Evolutionary conservation across 768 basidiomycete species (phyloP).

Genomic region (Lentinula guzmanii): DNA sequence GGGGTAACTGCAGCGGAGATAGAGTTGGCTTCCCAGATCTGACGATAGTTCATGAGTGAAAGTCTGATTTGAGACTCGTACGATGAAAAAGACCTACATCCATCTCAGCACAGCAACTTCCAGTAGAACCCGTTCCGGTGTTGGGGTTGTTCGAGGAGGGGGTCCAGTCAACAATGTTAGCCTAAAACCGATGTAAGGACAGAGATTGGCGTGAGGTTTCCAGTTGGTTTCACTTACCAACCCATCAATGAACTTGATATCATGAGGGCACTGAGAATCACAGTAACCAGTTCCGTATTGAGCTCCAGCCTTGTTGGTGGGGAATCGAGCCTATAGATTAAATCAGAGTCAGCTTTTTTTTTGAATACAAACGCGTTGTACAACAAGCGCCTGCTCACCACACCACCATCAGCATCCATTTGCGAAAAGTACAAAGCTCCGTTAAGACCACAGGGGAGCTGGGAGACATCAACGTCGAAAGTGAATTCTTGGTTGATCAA

Average conservation of each 20-base stretch:
- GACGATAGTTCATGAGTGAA: not conserved
- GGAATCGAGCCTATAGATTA: constrained; percentile 19
- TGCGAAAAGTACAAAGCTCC: constrained; percentile 41
- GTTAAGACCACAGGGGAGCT: constrained; percentile 42
- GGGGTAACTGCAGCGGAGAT: constrained; percentile 34
- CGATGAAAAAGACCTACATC: constrained; percentile 12
- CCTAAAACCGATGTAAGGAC: constrained; percentile 10
- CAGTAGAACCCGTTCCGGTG: constrained; percentile 28
- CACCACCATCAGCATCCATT: constrained; percentile 49
- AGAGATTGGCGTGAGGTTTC: not conserved
- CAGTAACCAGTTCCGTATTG: constrained; percentile 60
- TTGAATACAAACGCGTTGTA: too few relatives aligned
- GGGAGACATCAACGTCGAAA: constrained; percentile 43
- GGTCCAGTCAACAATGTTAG: constrained; percentile 37
- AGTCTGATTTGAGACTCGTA: not conserved
- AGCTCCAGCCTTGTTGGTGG: constrained; percentile 49
- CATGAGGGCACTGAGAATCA: constrained; percentile 57
- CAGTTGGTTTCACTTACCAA: constrained; percentile 24
- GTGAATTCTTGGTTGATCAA: constrained; percentile 38
- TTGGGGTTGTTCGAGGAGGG: constrained; percentile 21
- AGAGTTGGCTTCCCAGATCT: constrained; percentile 33
- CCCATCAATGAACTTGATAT: constrained; percentile 61
- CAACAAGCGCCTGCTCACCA: constrained; percentile 12
- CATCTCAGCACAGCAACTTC: constrained; percentile 35
- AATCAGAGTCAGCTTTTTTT: not conserved